Conservation (phyloP, 176 grass and related monocot species). For the Triticum turgidum region DNA sequence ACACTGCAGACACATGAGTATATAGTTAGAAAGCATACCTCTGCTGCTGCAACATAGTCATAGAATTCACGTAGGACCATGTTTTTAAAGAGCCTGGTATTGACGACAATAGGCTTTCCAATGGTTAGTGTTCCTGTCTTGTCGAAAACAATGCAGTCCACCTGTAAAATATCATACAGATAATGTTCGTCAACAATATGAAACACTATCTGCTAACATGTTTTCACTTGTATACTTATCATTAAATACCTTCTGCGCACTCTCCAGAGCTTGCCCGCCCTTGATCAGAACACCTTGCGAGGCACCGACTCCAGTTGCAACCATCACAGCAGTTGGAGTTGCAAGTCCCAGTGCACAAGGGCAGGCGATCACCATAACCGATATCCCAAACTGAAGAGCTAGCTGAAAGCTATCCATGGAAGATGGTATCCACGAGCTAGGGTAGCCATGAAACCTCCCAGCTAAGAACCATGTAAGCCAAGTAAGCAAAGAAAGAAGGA, state of each 20-base stretch:
- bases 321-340: conserved; percentile 98
- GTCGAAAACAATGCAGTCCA: conserved; percentile 86
- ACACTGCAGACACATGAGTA: neutral
- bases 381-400: conserved; percentile 96
- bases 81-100: conserved; percentile 72
- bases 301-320: conserved; percentile 94
- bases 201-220: neutral
- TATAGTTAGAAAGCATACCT: conserved; percentile 40
- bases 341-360: conserved; percentile 89
- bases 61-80: conserved; percentile 85
- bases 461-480: conserved; percentile 88
- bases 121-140: conserved; percentile 94
- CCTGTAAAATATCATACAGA: conserved; percentile 40
- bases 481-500: conserved; percentile 66
- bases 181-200: conserved; percentile 19
- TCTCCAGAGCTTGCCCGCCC: conserved; percentile 90
- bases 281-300: conserved; percentile 94
- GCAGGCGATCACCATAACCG: conserved; percentile 97
- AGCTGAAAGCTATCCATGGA: conserved; percentile 97
- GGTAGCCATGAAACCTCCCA: conserved; percentile 69
- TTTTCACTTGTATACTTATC: neutral
- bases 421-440: conserved; percentile 78
- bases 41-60: conserved; percentile 60
- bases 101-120: conserved; percentile 82
- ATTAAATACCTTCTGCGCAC: conserved; percentile 71